phyloP scores from a whole-genome alignment of 164 flowering plant genomes.

The Magnolia sinica region DNA sequence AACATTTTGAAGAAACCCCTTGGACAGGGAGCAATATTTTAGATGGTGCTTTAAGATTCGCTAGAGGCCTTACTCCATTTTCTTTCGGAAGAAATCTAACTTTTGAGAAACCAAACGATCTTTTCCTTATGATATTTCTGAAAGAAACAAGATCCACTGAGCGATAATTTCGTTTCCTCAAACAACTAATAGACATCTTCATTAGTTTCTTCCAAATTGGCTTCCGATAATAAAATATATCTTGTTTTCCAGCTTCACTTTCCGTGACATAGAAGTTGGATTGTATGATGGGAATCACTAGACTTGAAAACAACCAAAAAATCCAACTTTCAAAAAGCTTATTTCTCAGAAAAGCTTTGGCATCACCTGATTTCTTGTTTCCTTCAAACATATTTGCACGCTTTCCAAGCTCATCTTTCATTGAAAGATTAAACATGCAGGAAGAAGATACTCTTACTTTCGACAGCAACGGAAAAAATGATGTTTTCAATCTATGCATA shows the following conservation, averaged over 20 bases:
- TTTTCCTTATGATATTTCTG: conserved; percentile 30
- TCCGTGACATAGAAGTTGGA: conserved; percentile 89
- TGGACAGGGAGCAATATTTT: conserved; percentile 7
- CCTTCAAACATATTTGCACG: conserved; percentile 4
- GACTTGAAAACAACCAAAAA: conserved; percentile 65
- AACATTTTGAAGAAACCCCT: conserved; percentile 9
- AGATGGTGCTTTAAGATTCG: conserved; percentile 68
- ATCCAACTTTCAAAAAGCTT: conserved; percentile 59
- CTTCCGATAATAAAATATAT: conserved; percentile 62
- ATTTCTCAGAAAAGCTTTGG: conserved; percentile 23
- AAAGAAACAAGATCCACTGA: conserved; percentile 38
- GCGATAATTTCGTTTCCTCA: conserved; percentile 36
- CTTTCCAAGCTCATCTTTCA: background rate
- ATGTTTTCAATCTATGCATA: conserved; percentile 52
- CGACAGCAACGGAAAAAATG: conserved; percentile 44
- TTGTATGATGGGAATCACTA: conserved; percentile 60
- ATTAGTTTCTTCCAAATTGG: conserved; percentile 57
- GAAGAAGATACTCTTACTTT: conserved; percentile 21
- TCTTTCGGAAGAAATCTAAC: conserved; percentile 73
- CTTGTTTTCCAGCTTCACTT: conserved; percentile 62
- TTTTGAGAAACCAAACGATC: conserved; percentile 74
- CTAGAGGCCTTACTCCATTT: conserved; percentile 61
- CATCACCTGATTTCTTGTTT: conserved; percentile 13
- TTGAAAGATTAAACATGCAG: conserved; percentile 10
- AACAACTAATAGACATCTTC: conserved; percentile 23